A percentile compares a stretch with the other conserved stretches of the same genome.
Evolutionary conservation across 495 filamentous ascomycete genomes (phyloP).

Genomic region (Neurospora sp.): DNA sequence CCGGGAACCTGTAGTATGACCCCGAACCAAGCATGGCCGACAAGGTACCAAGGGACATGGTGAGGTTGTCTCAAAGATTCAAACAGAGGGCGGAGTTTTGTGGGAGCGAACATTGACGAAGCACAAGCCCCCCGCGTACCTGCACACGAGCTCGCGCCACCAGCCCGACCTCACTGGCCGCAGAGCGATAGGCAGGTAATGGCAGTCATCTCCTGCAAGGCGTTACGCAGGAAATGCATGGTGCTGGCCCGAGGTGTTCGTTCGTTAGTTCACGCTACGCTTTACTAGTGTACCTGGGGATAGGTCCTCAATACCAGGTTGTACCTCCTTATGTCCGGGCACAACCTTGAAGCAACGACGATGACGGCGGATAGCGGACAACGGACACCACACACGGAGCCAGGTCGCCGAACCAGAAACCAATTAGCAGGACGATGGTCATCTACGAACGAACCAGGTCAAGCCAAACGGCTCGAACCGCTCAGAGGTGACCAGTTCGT

Average conservation of each 20-base stretch:
- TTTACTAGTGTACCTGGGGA: not conserved
- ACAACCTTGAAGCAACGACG: not conserved
- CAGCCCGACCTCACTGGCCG: not conserved
- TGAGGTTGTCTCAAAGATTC: constrained; percentile 18
- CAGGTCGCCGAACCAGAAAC: not conserved
- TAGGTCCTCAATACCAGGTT: not conserved
- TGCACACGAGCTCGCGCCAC: not conserved
- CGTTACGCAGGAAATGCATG: not conserved
- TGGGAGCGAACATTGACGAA: constrained; percentile 4
- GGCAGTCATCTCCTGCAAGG: not conserved
- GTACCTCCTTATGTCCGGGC: not conserved
- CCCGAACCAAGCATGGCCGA: constrained; percentile 2
- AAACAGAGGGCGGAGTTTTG: constrained; percentile 8
- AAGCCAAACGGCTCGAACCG: not conserved
- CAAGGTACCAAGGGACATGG: constrained; percentile 8
- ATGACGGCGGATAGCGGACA: not conserved
- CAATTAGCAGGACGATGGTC: not conserved
- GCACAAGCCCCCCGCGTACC: constrained; percentile 1
- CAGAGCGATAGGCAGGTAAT: not conserved
- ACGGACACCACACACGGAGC: not conserved
- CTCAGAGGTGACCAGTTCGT: not conserved
- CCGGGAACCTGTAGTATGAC: not conserved
- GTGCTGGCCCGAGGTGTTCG: not conserved
- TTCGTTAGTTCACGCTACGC: not conserved
- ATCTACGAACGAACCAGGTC: not conserved